A percentile compares a stretch with the other conserved stretches of the same genome.
Conservation (phyloP, 2,329 filamentous ascomycete species). For the Blastomyces parvus region DNA sequence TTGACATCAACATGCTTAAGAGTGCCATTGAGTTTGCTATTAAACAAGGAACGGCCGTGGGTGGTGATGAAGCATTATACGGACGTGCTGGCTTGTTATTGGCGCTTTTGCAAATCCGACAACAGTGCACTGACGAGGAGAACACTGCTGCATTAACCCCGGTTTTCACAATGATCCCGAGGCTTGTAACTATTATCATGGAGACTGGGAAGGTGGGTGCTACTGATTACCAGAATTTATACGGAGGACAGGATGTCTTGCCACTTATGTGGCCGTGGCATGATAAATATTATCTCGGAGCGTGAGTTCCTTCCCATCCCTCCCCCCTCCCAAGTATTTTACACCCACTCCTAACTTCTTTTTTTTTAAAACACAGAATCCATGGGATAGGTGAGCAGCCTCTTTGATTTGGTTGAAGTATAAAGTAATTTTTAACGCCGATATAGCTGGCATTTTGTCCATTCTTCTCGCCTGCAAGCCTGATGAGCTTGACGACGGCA, state of each 20-base stretch:
- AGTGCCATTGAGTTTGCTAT: conserved; percentile 25
- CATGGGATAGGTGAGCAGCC: conserved; percentile 18
- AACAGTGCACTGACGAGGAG: conserved; percentile 19
- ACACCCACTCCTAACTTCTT: conserved; percentile 16
- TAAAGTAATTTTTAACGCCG: conserved; percentile 1
- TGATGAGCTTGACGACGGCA: conserved; percentile 23
- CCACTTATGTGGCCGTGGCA: conserved; percentile 36
- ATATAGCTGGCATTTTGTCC: conserved; percentile 29
- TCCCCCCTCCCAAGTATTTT: conserved; percentile 14
- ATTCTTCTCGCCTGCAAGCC: conserved; percentile 28
- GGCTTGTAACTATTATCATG: conserved; percentile 27
- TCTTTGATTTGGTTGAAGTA: background rate
- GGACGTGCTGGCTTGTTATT: conserved; percentile 33
- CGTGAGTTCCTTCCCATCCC: conserved; percentile 25
- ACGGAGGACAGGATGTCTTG: conserved; percentile 25
- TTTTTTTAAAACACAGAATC: conserved; percentile 10
- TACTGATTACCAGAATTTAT: conserved; percentile 22
- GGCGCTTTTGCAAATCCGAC: conserved; percentile 28
- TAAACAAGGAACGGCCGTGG: conserved; percentile 24
- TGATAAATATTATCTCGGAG: conserved; percentile 29
- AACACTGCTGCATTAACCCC: conserved; percentile 18
- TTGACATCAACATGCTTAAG: conserved; percentile 24
- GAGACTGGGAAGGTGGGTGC: conserved; percentile 27
- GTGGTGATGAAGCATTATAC: conserved; percentile 32
- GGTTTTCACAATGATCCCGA: conserved; percentile 23